These are phyloP conservation scores for Aspergillus sp. DNA, from an alignment of 2,329 filamentous ascomycete species.

Conservation along the genomic window DNA sequence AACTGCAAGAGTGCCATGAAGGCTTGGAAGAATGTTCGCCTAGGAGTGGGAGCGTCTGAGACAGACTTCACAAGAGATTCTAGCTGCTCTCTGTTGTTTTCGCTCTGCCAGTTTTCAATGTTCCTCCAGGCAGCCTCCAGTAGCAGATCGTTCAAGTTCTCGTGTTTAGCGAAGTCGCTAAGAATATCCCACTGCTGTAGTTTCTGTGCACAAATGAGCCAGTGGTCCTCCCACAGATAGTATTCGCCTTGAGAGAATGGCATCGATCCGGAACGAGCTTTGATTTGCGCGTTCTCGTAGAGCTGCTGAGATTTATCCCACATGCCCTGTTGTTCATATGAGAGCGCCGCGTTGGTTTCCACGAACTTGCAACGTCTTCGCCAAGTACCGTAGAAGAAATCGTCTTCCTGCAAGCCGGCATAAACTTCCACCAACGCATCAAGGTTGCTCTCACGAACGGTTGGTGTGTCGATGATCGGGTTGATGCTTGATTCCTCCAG, in stretches of 20 bases:
- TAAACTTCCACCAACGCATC: conserved; percentile 96
- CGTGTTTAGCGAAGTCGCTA: conserved; percentile 96
- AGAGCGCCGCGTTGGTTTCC: conserved; percentile 94
- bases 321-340: conserved; percentile 98
- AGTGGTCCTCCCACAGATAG: conserved; percentile 99
- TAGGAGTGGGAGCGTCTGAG: conserved; percentile 92
- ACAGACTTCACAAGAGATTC: conserved; percentile 95
- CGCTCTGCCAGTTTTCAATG: conserved; percentile 89
- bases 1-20: conserved; percentile 97
- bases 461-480: conserved; percentile 78
- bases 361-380: conserved; percentile 91
- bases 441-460: conserved; percentile 87
- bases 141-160: conserved; percentile 95
- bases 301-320: conserved; percentile 98
- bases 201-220: conserved; percentile 96
- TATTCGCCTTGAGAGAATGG: conserved; percentile 97
- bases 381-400: conserved; percentile 98
- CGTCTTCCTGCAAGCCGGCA: conserved; percentile 85
- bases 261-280: conserved; percentile 91
- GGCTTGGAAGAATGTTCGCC: conserved; percentile 94
- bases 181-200: conserved; percentile 98
- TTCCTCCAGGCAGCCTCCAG: conserved; percentile 95
- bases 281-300: conserved; percentile 96
- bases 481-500: conserved; percentile 86
- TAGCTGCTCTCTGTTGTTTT: conserved; percentile 82